Evolutionary conservation across 805 yeast genomes (phyloP), one percentile per base, ranked within the genome.

Genomic region (Hanseniaspora taiwanica): DNA sequence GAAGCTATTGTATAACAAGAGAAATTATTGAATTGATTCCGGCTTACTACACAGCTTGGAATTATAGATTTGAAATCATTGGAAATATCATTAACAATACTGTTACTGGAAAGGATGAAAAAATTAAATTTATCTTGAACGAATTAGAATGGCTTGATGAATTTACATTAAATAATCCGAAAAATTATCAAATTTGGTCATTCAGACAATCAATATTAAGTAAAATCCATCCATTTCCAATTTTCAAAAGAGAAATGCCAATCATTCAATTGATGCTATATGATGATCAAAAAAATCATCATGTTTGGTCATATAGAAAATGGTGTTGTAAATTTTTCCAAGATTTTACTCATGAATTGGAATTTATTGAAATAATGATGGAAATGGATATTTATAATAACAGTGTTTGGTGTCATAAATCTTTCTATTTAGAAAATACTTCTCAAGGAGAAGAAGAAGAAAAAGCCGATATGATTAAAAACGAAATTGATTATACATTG

Each of bases 131-230:
- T 3, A 23, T 25, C 19, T 37, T 38, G 13, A 25, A 65, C 13
- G 94, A 89, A 52, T 64, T 85, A 29, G 73, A 73, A 29, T 85
- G 95, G 95, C 69, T 85, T 46, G 91, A 83, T 50, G 66, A 66
- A 25, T 62, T 83, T 27, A 87, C 94, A 0, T 53, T 81, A 37
- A 76, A 71, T 10, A 80, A 81, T 56, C 81, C 87, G 32, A 91
- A 91, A 58, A 89, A 87, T 63, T 91, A 91, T 60, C 98, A 91
- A 58, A 80, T 89, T n/a, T 91, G 97, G 96, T 83, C 87, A 50
- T 87, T 89, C 54, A 71, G 96, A 42, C 87, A 81, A 52, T 63
- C 76, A 25, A 54, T 89, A 60, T 81, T 40, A 66, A 66, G 33
- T 55, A 58, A 1, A 51, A 44, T 1, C 56, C 59, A 8, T 32